Evolutionary conservation across 2,329 filamentous ascomycete genomes (phyloP).

Genomic region (Exophiala sp.): DNA sequence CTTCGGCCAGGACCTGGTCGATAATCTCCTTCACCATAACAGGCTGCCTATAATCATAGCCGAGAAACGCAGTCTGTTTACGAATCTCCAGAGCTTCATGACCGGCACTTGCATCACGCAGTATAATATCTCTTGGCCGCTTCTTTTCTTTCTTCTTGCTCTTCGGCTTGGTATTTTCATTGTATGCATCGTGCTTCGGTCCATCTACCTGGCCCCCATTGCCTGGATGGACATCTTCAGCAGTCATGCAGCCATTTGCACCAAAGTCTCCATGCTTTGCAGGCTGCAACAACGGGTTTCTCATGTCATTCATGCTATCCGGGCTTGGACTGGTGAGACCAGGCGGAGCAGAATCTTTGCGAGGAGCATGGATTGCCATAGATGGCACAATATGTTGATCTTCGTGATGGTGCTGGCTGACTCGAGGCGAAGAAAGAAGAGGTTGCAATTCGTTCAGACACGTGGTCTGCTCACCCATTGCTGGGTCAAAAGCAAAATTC

Average conservation of each 20-base stretch:
- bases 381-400: constrained; percentile 28
- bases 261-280: not conserved
- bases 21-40: constrained; percentile 14
- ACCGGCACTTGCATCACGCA: constrained; percentile 68
- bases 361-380: constrained; percentile 12
- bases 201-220: constrained; percentile 11
- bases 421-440: constrained; percentile 4
- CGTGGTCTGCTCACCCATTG: constrained; percentile 1
- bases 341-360: not conserved
- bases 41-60: constrained; percentile 73
- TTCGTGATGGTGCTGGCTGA: constrained; percentile 27
- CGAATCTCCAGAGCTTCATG: constrained; percentile 71
- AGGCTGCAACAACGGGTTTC: constrained; percentile 13
- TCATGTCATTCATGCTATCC: constrained; percentile 5
- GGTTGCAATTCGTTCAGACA: not conserved
- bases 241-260: not conserved
- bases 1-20: constrained; percentile 14
- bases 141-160: constrained; percentile 61
- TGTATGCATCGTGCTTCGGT: constrained; percentile 23
- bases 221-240: constrained; percentile 6
- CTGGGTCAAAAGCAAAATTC: constrained; percentile 39
- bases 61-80: constrained; percentile 79
- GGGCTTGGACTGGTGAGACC: not conserved
- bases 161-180: constrained; percentile 32
- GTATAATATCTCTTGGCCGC: constrained; percentile 75